phyloP scores from a whole-genome alignment of 352 stramenopile genomes.

The Globisporangium paddicum region DNA sequence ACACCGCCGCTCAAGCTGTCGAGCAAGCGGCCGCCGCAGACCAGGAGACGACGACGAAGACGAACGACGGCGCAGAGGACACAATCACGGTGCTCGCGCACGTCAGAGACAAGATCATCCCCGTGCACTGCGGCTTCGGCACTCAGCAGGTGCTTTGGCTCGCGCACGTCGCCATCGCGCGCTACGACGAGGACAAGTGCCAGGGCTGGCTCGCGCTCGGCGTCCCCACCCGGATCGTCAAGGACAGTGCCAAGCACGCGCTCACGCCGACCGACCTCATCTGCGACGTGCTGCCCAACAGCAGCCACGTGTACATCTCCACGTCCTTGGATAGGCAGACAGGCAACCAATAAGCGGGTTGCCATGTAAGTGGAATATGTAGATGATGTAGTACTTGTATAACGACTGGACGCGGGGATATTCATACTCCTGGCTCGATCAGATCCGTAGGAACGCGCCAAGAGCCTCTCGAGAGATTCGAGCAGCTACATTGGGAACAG shows the following conservation, averaged over 20 bases:
- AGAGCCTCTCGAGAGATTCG: slow-evolving; percentile 7
- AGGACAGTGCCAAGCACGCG: slow-evolving; percentile 34
- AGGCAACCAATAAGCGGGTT: background rate
- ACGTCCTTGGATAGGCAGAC: slow-evolving; percentile 29
- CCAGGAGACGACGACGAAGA: background rate
- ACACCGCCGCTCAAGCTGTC: background rate
- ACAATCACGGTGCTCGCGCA: slow-evolving; percentile 61
- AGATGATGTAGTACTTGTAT: background rate
- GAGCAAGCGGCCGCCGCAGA: background rate
- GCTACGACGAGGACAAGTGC: slow-evolving; percentile 49
- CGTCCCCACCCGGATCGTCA: slow-evolving; percentile 35
- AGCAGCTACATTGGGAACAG: no score
- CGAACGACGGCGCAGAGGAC: slow-evolving; percentile 48
- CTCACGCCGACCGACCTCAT: slow-evolving; percentile 53
- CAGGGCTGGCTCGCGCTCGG: slow-evolving; percentile 59
- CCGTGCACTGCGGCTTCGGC: slow-evolving; percentile 61
- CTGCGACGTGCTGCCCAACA: slow-evolving; percentile 55
- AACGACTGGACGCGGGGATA: background rate
- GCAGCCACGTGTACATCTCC: slow-evolving; percentile 63
- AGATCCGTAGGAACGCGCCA: slow-evolving; percentile 8
- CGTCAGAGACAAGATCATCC: slow-evolving; percentile 67
- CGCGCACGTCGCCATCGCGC: slow-evolving; percentile 63
- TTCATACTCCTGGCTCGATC: background rate
- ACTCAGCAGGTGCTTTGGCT: slow-evolving; percentile 74
- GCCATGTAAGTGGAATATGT: background rate